Conservation (phyloP, 345 rosid species). For the Brassica carinata region DNA sequence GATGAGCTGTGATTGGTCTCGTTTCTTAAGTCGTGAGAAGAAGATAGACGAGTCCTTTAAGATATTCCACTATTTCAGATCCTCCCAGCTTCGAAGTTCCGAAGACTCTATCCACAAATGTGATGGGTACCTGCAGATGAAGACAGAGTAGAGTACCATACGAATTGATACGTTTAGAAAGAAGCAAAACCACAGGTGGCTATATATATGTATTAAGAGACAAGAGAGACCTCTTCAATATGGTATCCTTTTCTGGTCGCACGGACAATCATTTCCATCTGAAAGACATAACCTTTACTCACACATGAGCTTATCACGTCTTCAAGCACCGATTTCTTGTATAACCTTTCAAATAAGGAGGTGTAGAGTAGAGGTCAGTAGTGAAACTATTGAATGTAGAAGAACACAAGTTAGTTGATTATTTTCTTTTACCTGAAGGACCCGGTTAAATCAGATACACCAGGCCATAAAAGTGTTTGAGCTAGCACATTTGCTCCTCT, state of each 20-base stretch:
- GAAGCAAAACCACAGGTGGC: neutral
- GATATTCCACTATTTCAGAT: slow-evolving; percentile 92
- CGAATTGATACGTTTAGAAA: neutral
- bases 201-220: neutral
- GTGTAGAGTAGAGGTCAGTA: slow-evolving; percentile 17
- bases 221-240: slow-evolving; percentile 69
- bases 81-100: slow-evolving; percentile 99
- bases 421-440: slow-evolving; percentile 67
- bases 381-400: neutral
- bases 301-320: slow-evolving; percentile 79
- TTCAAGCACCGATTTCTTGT: slow-evolving; percentile 81
- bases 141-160: neutral
- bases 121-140: slow-evolving; percentile 82
- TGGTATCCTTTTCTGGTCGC: slow-evolving; percentile 87
- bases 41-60: slow-evolving; percentile 86
- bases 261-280: slow-evolving; percentile 99
- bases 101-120: slow-evolving; percentile 88
- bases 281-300: slow-evolving; percentile 95
- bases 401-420: neutral
- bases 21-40: slow-evolving; percentile 68
- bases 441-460: slow-evolving; percentile 94
- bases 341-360: slow-evolving; percentile 55
- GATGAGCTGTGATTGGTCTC: slow-evolving; percentile 15
- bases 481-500: slow-evolving; percentile 99
- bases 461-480: slow-evolving; percentile 95